A percentile compares a stretch with the other conserved stretches of the same genome.
phyloP scores from a whole-genome alignment of 2,329 filamentous ascomycete genomes.

The Stenocarpella maydis region DNA sequence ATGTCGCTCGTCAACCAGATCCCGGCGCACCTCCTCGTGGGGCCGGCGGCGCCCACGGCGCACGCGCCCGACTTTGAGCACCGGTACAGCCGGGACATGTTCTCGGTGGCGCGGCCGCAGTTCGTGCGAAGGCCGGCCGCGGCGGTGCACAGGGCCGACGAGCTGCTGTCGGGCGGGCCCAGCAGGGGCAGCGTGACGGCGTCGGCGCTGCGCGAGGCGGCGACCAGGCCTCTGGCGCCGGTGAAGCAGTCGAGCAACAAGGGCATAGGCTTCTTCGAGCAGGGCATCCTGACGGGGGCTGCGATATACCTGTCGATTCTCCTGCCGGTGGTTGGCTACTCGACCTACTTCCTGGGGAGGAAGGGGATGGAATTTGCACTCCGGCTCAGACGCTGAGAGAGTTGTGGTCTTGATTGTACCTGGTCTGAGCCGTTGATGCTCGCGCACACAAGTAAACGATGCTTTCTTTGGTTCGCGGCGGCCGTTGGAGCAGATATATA shows the following conservation, averaged over 20 bases:
- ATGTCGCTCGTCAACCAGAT: conserved; percentile 65
- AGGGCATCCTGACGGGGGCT: conserved; percentile 52
- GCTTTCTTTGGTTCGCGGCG: background rate
- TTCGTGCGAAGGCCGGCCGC: conserved; percentile 43
- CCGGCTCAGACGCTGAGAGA: conserved; percentile 10
- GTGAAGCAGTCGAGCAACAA: conserved; percentile 44
- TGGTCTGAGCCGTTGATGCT: background rate
- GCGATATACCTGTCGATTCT: conserved; percentile 40
- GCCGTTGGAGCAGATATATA: background rate
- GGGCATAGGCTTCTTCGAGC: conserved; percentile 57
- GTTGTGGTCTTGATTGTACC: background rate
- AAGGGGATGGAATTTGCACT: conserved; percentile 32
- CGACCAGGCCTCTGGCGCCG: conserved; percentile 43
- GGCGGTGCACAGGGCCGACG: conserved; percentile 34
- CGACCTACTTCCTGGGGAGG: conserved; percentile 35
- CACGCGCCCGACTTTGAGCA: conserved; percentile 40
- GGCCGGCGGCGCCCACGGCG: conserved; percentile 47
- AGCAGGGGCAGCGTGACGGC: conserved; percentile 35
- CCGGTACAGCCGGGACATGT: conserved; percentile 53
- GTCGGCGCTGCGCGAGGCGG: conserved; percentile 35
- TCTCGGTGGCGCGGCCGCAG: conserved; percentile 55
- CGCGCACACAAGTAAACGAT: background rate
- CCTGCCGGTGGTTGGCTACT: conserved; percentile 37
- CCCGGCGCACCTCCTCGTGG: conserved; percentile 60
- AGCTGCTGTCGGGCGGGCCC: conserved; percentile 37